Evolutionary conservation across 225 moss, liverwort and hornwort genomes (phyloP).

Genomic region (Pleurozium schreberi): DNA sequence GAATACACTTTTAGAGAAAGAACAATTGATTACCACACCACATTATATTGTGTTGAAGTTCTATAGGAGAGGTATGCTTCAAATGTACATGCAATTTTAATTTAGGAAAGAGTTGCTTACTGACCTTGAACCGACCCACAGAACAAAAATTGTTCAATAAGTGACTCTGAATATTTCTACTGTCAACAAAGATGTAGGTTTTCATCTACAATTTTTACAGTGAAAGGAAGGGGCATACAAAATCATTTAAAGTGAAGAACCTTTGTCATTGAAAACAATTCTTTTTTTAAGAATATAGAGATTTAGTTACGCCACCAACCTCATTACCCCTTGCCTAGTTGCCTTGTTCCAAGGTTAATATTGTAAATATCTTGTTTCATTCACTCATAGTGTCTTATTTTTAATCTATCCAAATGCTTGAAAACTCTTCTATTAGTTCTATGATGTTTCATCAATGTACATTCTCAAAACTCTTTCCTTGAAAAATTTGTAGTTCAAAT

Average conservation of each 20-base stretch:
- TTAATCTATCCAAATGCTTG: background rate
- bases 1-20: background rate
- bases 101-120: background rate
- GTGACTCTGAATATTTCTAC: no score
- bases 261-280: no score
- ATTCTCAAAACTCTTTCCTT: background rate
- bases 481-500: background rate
- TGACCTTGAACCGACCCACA: no score
- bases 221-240: no score
- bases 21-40: background rate
- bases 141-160: no score
- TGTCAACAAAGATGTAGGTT: no score
- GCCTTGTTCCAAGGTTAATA: no score
- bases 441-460: fast-evolving
- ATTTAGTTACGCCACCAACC: no score
- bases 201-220: no score
- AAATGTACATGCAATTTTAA: background rate
- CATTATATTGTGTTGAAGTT: background rate
- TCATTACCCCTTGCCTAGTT: no score
- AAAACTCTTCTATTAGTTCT: background rate
- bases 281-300: no score
- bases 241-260: no score
- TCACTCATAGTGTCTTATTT: background rate
- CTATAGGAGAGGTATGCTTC: background rate
- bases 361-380: background rate